phyloP scores from a whole-genome alignment of 345 rosid species.

The Moricandia moricandioides region DNA sequence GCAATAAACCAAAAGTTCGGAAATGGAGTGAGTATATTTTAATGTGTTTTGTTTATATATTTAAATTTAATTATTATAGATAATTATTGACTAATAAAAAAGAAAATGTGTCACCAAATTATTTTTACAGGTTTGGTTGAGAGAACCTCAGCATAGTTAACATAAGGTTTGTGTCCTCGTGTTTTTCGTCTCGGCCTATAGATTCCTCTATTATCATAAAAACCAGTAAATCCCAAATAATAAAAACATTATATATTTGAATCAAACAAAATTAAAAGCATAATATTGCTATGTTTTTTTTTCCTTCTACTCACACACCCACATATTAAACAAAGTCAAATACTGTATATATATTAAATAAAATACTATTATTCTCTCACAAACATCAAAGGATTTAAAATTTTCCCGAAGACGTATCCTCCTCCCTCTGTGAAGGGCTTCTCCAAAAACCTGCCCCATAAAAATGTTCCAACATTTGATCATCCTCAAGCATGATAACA shows the following conservation, averaged over 20 bases:
- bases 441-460: constrained; percentile 54
- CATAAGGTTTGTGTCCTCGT: too few species aligned
- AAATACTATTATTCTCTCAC: constrained; percentile 5
- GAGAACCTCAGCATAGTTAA: too few species aligned
- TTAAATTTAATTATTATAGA: too few species aligned
- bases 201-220: neutral
- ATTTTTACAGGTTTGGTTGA: too few species aligned
- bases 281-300: constrained; percentile 2
- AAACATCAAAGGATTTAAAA: neutral
- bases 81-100: too few species aligned
- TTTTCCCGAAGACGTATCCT: constrained; percentile 19
- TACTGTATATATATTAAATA: neutral
- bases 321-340: neutral
- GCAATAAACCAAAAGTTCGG: too few species aligned
- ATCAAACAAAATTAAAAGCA: neutral
- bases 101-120: too few species aligned
- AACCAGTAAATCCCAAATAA: neutral
- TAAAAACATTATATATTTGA: neutral
- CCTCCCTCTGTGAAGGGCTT: constrained; percentile 45
- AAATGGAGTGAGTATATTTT: too few species aligned
- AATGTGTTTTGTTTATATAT: too few species aligned
- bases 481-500: constrained; percentile 44
- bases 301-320: neutral
- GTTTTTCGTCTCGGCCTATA: too few species aligned
- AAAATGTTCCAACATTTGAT: constrained; percentile 49